Conservation (phyloP, 768 basidiomycete genomes). For the Phaffia tasmanica region DNA sequence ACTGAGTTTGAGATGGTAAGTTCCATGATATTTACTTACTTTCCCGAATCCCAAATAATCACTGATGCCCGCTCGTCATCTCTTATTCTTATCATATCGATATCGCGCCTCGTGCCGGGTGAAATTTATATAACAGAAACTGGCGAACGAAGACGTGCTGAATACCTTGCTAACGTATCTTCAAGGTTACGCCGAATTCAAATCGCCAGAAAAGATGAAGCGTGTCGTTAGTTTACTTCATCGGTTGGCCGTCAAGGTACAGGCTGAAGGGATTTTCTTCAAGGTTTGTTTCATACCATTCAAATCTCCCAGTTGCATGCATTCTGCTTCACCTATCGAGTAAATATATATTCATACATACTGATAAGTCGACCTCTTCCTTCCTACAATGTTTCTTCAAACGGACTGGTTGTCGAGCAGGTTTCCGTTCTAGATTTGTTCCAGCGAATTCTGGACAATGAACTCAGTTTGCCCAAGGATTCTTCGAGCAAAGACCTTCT, state of each 20-base stretch:
- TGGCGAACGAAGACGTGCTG: constrained; percentile 74
- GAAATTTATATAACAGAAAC: constrained; percentile 50
- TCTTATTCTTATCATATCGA: too few species aligned
- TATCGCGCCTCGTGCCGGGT: neutral
- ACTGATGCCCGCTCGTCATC: too few species aligned
- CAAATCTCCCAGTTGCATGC: constrained; percentile 18
- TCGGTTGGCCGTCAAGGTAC: constrained; percentile 76
- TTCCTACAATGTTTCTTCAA: neutral
- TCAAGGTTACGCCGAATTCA: constrained; percentile 70
- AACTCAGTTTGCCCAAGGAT: constrained; percentile 59
- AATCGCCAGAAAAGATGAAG: constrained; percentile 69
- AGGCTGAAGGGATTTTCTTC: constrained; percentile 92
- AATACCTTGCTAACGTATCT: constrained; percentile 74
- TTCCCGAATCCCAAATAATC: neutral
- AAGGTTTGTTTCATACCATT: constrained; percentile 48
- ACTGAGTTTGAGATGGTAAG: constrained; percentile 77
- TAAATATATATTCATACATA: neutral
- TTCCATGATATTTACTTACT: constrained; percentile 23
- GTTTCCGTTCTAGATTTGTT: constrained; percentile 82
- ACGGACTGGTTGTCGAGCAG: constrained; percentile 41
- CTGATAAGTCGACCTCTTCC: constrained; percentile 1
- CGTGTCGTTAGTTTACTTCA: constrained; percentile 80
- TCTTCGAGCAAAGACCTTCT: constrained; percentile 72
- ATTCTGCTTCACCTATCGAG: neutral
- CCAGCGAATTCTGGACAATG: constrained; percentile 70